Conservation (phyloP, 192 early-diverging fungal species). For the Podochytrium sp. region DNA sequence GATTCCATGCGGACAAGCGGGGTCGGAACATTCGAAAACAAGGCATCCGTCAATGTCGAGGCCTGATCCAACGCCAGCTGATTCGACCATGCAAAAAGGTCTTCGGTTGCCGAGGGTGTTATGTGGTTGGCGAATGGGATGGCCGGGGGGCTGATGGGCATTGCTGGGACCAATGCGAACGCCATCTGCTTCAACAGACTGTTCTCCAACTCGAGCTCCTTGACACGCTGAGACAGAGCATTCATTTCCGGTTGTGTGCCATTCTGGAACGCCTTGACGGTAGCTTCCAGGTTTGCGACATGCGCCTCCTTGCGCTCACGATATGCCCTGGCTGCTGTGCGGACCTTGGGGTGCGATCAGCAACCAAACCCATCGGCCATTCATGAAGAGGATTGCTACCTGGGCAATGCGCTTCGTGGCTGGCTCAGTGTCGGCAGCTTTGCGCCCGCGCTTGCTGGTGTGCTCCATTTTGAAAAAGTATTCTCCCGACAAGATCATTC, state of each 20-base stretch:
- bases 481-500: neutral
- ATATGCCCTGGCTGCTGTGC: constrained; percentile 3
- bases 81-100: neutral
- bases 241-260: neutral
- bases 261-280: constrained; percentile 4
- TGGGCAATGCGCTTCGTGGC: neutral
- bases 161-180: too few relatives aligned
- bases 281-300: constrained; percentile 19
- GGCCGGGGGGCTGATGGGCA: too few relatives aligned
- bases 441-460: constrained; percentile 1
- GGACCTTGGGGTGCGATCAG: too few relatives aligned
- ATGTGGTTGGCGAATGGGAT: too few relatives aligned
- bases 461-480: neutral
- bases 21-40: neutral
- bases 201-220: constrained; percentile 13
- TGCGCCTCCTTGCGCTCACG: constrained; percentile 26
- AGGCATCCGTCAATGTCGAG: neutral
- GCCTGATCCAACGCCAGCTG: neutral
- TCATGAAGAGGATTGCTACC: too few relatives aligned
- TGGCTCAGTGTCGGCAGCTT: neutral
- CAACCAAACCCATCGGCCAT: too few relatives aligned
- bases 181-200: constrained; percentile 5
- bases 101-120: too few relatives aligned
- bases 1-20: too few relatives aligned
- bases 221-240: neutral